Evolutionary conservation across 2,329 filamentous ascomycete species (phyloP).

Genomic region (Botrytis fabae): DNA sequence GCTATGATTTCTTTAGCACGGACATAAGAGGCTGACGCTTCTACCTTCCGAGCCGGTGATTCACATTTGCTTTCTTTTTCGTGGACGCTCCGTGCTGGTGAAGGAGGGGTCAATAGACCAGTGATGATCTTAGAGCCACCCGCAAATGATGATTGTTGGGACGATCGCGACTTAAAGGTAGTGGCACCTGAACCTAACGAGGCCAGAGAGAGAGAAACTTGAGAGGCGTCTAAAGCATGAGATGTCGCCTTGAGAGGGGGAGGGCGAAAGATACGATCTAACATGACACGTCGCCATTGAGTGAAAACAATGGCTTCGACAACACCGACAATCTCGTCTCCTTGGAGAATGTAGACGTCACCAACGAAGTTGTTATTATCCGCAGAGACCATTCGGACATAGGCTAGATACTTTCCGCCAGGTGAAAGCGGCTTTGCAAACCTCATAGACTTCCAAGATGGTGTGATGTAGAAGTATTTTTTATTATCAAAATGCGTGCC

Average conservation of each 20-base stretch:
- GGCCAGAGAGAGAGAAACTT: background rate
- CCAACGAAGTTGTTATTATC: constrained; percentile 47
- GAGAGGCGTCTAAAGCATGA: background rate
- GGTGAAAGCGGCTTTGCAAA: background rate
- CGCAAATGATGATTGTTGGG: background rate
- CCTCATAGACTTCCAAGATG: background rate
- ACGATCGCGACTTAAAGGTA: background rate
- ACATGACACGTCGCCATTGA: background rate
- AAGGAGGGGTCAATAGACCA: background rate
- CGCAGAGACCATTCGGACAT: constrained; percentile 37
- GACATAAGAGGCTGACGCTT: background rate
- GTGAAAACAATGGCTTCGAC: constrained; percentile 34
- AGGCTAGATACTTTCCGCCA: background rate
- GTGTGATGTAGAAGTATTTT: background rate
- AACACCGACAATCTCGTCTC: constrained; percentile 40
- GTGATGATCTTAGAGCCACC: background rate
- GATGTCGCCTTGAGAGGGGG: background rate
- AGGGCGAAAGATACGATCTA: background rate
- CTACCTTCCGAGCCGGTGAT: background rate
- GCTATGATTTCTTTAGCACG: background rate
- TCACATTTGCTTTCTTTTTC: background rate
- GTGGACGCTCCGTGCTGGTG: background rate
- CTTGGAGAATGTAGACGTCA: constrained; percentile 43
- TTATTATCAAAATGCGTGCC: background rate
- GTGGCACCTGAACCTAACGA: background rate